Percentiles rank a stretch among this genome's conserved stretches.
Evolutionary conservation across 2,329 filamentous ascomycete genomes (phyloP).

Genomic region (Whalleya microplaca): DNA sequence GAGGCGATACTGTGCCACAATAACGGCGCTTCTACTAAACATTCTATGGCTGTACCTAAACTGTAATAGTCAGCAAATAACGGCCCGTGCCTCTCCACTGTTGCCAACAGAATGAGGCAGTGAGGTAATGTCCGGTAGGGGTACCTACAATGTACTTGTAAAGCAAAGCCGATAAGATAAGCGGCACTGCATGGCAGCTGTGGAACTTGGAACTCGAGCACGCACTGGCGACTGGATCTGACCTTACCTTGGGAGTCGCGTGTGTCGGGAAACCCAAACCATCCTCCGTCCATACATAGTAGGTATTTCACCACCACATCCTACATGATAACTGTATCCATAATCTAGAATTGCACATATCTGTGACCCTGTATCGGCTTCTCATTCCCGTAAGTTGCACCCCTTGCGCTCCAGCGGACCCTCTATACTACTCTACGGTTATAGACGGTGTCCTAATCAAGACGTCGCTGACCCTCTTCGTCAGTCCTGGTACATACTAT

Average conservation of each 20-base stretch:
- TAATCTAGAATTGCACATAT: background rate
- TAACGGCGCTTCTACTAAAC: too few relatives aligned
- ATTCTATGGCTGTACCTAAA: too few relatives aligned
- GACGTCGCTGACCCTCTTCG: slow-evolving; percentile 8
- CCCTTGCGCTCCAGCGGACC: background rate
- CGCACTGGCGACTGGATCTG: background rate
- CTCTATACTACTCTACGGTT: too few relatives aligned
- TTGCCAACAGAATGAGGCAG: too few relatives aligned
- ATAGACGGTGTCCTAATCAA: background rate
- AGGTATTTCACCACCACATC: background rate
- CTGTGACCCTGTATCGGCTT: background rate
- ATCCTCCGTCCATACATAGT: too few relatives aligned
- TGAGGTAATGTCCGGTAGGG: too few relatives aligned
- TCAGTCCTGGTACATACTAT: background rate
- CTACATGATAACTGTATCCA: background rate
- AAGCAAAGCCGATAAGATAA: background rate
- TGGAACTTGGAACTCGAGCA: background rate
- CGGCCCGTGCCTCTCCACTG: too few relatives aligned
- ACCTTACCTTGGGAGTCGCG: background rate
- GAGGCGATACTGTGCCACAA: too few relatives aligned
- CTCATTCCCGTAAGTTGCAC: background rate
- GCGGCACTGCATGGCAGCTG: background rate
- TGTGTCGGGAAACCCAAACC: background rate
- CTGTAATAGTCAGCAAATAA: too few relatives aligned
- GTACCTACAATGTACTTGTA: too few relatives aligned